Base-by-base conservation (phyloP, 2,329 filamentous ascomycete species). In the Juglanconis sp. region DNA sequence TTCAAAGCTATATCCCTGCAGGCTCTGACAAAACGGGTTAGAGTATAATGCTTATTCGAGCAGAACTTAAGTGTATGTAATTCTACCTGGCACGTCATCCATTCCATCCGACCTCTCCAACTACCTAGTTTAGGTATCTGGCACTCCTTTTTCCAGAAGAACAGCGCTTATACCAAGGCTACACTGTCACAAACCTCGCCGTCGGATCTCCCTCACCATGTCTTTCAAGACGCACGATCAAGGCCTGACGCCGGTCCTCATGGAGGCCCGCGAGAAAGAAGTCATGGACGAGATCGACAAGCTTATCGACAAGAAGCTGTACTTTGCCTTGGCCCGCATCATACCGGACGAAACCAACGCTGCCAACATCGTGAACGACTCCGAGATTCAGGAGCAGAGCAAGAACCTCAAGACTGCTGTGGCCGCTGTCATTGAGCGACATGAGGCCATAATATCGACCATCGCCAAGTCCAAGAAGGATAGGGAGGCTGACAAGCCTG, bases 231-330 rank as follows among this genome's bases (percentile, higher is more conserved):
- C 44, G 7, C 55, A 59, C 30, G 62, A 63, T 46, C 24, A 57
- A 17, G 59, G 56, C 46, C 49, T 63, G 7, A 58, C 59, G 24
- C 59, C 59, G 2, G 56, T 38, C 24, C 56, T 63, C 13, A 56
- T 62, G 7, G 59, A 62, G 30, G 62, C 62, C 35, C 56, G 59
- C 31, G 62, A 63, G 30, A 62, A 57, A 32, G 62, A 63, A 5
- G 49, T 63, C 49, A 51, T 62, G 59, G 59, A 62, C 11, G 62
- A 63, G 34, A 63, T 63, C 49, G 51, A 61, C 32, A 59, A 62
- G 56, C 62, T 63, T 15, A 63, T 63, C 38, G 62, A 63, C 56
- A 51, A 62, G 59, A 63, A 63, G 56, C 59, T 63, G 8, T 53
- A 59, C 17, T 51, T 62, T 5, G 62, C 62, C 31, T 44, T 63